Evolutionary conservation across 768 basidiomycete species (phyloP).

Genomic region (Crassisporium funariophilum): DNA sequence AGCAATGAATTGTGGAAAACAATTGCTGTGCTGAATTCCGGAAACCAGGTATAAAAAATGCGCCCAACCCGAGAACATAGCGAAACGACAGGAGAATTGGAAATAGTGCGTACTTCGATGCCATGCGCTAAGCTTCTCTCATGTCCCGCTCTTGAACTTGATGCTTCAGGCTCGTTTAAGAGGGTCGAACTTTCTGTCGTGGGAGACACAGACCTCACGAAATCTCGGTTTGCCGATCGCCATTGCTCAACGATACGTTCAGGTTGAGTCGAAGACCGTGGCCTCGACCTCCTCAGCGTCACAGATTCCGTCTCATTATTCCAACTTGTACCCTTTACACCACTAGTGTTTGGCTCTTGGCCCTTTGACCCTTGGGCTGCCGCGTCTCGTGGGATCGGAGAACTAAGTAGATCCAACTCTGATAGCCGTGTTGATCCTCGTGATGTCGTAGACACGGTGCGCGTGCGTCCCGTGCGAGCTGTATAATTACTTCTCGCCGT

Average conservation of each 20-base stretch:
- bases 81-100: too few species aligned
- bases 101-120: too few species aligned
- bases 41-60: too few species aligned
- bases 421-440: slow-evolving; percentile 37
- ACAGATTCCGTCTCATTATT: not conserved
- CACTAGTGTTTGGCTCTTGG: not conserved
- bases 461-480: slow-evolving; percentile 5
- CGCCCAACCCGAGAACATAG: too few species aligned
- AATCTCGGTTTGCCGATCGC: slow-evolving; percentile 30
- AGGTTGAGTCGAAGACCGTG: slow-evolving; percentile 17
- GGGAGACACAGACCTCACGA: slow-evolving; percentile 15
- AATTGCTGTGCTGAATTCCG: not conserved
- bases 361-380: too few species aligned
- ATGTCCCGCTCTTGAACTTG: slow-evolving; percentile 2
- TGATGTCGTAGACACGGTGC: slow-evolving; percentile 29
- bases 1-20: not conserved
- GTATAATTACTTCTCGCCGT: slow-evolving; percentile 3
- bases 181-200: not conserved
- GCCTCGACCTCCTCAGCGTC: not conserved
- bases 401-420: slow-evolving; percentile 38
- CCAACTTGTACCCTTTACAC: not conserved
- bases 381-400: slow-evolving; percentile 22
- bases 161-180: not conserved
- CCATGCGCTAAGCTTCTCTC: too few species aligned
- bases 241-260: slow-evolving; percentile 35